Percentiles rank a stretch among this genome's conserved stretches.
These are phyloP conservation scores for Candida endomychidarum DNA, from an alignment of 805 yeast genomes.

Conservation along the genomic window DNA sequence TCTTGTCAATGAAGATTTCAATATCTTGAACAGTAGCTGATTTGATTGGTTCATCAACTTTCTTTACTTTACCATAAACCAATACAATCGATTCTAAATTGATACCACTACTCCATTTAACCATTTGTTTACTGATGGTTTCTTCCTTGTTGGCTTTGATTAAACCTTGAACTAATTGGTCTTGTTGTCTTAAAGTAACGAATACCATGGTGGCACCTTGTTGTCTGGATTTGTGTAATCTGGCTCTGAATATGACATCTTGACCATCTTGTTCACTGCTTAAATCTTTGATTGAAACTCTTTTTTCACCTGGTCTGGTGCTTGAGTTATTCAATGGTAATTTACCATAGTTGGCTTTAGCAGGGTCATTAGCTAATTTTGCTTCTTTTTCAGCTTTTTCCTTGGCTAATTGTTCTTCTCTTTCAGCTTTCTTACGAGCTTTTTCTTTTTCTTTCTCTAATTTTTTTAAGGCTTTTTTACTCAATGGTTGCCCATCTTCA, in stretches of 20 bases:
- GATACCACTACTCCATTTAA: constrained; percentile 89
- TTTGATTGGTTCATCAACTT: constrained; percentile 83
- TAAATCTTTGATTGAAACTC: constrained; percentile 59
- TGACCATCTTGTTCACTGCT: constrained; percentile 68
- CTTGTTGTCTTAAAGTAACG: constrained; percentile 89
- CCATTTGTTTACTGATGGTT: constrained; percentile 88
- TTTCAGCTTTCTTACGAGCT: constrained; percentile 88
- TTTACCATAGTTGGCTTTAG: constrained; percentile 86
- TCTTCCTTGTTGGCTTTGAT: constrained; percentile 73
- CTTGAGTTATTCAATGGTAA: constrained; percentile 81
- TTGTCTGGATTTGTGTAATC: constrained; percentile 89
- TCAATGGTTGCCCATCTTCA: constrained; percentile 81
- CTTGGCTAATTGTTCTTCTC: constrained; percentile 81
- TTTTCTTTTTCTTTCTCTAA: constrained; percentile 91
- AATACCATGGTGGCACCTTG: constrained; percentile 96
- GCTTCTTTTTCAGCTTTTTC: constrained; percentile 82
- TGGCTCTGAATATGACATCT: constrained; percentile 83
- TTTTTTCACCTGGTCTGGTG: constrained; percentile 60
- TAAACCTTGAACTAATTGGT: constrained; percentile 77
- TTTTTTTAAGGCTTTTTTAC: constrained; percentile 94
- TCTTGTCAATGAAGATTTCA: constrained; percentile 75
- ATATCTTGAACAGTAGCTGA: constrained; percentile 89
- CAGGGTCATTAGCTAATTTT: constrained; percentile 72
- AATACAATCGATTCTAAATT: constrained; percentile 89
- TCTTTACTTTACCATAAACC: constrained; percentile 80